A percentile compares a stretch with the other conserved stretches of the same genome.
Evolutionary conservation across 202 grass and related monocot species (phyloP).

Genomic region (Schoenoplectus triqueter): DNA sequence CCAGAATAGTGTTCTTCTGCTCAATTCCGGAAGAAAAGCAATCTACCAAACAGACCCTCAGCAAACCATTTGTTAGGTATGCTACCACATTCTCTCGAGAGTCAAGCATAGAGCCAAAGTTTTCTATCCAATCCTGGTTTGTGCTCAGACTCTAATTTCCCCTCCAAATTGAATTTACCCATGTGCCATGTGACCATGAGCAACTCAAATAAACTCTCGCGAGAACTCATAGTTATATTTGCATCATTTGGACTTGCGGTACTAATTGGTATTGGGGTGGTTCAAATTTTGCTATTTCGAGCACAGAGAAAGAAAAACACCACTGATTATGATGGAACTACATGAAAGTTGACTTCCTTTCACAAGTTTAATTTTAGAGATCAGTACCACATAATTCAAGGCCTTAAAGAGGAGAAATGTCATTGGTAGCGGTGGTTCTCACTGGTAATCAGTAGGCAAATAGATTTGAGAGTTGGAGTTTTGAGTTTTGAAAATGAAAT

Average conservation of each 20-base stretch:
- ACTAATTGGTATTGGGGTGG: constrained; percentile 45
- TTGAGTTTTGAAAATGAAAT: no score
- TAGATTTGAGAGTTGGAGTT: no score
- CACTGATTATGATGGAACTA: not conserved
- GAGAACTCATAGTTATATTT: constrained; percentile 53
- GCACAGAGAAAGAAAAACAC: constrained; percentile 40
- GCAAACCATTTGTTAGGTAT: constrained; percentile 60
- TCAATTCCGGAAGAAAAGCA: no score
- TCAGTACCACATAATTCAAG: constrained; percentile 45
- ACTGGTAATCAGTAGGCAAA: no score
- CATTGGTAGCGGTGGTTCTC: constrained; percentile 70
- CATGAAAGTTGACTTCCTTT: constrained; percentile 34
- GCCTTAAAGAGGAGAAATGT: constrained; percentile 63
- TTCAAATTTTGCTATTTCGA: constrained; percentile 46
- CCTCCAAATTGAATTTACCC: not conserved
- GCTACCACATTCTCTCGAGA: constrained; percentile 56
- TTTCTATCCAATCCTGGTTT: constrained; percentile 67
- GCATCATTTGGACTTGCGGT: constrained; percentile 41
- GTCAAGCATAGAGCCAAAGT: constrained; percentile 50
- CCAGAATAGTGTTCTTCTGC: no score
- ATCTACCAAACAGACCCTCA: not conserved
- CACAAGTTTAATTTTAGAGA: constrained; percentile 49
- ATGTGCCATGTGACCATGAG: constrained; percentile 19
- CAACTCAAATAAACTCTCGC: constrained; percentile 43
- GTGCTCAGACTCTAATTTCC: constrained; percentile 42